Evolutionary conservation across 1,284 basidiomycete genomes (phyloP).

Genomic region (Somion occarium): DNA sequence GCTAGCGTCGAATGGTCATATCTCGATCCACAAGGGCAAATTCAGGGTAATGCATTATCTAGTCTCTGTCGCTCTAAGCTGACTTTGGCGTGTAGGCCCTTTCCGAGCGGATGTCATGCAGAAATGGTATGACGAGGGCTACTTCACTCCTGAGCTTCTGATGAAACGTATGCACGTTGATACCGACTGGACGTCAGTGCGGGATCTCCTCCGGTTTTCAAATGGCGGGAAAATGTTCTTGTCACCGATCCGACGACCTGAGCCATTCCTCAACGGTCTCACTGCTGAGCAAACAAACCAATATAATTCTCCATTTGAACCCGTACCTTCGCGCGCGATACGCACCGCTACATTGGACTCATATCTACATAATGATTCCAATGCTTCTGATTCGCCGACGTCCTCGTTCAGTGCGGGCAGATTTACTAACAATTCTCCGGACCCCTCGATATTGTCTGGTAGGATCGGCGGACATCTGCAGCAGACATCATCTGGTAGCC

Average conservation of each 20-base stretch:
- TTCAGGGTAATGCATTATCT: conserved; percentile 61
- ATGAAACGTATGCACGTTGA: conserved; percentile 76
- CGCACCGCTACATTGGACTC: conserved; percentile 57
- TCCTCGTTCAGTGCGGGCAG: conserved; percentile 62
- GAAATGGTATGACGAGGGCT: conserved; percentile 91
- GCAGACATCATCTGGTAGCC: conserved; percentile 29
- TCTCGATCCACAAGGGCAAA: conserved; percentile 82
- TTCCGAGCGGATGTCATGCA: conserved; percentile 93
- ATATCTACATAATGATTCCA: conserved; percentile 47
- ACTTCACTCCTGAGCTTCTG: conserved; percentile 83
- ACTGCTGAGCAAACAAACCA: conserved; percentile 35
- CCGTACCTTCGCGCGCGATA: conserved; percentile 47
- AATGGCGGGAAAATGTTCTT: conserved; percentile 60
- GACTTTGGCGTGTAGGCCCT: conserved; percentile 50
- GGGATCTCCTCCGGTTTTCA: conserved; percentile 39
- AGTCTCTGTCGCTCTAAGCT: not conserved
- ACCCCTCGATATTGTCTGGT: conserved; percentile 52
- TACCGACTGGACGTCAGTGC: conserved; percentile 59
- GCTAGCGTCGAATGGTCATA: conserved; percentile 85
- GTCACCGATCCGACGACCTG: conserved; percentile 34
- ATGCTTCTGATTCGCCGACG: conserved; percentile 60
- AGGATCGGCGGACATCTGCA: conserved; percentile 36
- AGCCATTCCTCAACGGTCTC: conserved; percentile 33
- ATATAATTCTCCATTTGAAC: conserved; percentile 55
- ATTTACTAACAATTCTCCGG: conserved; percentile 64